Evolutionary conservation across 345 rosid species (phyloP).

Genomic region (Citrus trifoliata): DNA sequence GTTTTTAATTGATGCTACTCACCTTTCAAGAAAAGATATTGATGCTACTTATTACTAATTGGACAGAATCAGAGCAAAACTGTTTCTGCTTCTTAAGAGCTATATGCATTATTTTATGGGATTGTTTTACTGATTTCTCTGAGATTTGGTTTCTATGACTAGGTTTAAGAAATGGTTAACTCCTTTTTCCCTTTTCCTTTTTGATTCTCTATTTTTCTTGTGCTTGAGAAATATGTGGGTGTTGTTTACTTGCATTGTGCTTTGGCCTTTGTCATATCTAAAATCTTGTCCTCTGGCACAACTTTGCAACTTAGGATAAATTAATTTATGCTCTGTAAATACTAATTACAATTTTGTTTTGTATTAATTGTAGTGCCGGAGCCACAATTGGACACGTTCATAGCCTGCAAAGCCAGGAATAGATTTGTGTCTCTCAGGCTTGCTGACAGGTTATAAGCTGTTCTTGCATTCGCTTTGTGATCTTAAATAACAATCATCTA

Average conservation of each 20-base stretch:
- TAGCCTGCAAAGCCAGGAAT: slow-evolving; percentile 59
- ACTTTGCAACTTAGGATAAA: not conserved
- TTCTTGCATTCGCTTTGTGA: not conserved
- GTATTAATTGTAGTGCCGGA: slow-evolving; percentile 43
- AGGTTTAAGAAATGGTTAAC: not conserved
- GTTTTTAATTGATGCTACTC: not conserved
- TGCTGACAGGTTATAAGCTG: slow-evolving; percentile 17
- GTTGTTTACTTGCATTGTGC: not conserved
- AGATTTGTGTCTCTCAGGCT: slow-evolving; percentile 45
- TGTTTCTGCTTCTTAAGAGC: not conserved
- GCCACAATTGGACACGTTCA: slow-evolving; percentile 66
- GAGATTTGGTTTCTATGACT: not conserved
- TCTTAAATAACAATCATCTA: not conserved
- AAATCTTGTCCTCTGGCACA: not conserved
- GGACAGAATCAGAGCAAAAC: not conserved
- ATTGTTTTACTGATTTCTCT: not conserved
- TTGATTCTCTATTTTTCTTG: not conserved
- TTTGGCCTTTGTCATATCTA: not conserved
- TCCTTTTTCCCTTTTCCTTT: not conserved
- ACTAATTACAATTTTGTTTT: not conserved
- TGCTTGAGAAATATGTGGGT: not conserved
- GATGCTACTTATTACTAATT: not conserved
- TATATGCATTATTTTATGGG: not conserved
- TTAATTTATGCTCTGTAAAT: not conserved
- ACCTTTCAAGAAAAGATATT: too few relatives aligned